These are phyloP conservation scores for Diutina pseudorugosa DNA, from an alignment of 1,139 yeast species.

Conservation along the genomic window DNA sequence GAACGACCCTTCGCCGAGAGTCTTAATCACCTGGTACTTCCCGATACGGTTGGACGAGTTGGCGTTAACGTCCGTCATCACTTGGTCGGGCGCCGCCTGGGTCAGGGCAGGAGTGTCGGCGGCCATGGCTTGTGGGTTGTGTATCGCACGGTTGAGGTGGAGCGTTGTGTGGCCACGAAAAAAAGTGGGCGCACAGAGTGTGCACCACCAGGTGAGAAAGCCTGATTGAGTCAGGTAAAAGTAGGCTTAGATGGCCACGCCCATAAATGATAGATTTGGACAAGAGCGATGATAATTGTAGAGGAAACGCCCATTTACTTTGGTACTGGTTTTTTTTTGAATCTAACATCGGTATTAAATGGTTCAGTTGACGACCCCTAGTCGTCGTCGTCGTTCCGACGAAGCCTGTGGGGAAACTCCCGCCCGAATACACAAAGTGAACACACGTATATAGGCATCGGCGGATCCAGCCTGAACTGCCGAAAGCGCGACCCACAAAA, in stretches of 20 bases:
- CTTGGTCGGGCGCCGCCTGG: neutral
- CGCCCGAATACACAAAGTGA: neutral
- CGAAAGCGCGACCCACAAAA: neutral
- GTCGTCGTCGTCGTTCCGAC: neutral
- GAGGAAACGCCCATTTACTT: no score
- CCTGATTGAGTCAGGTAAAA: neutral
- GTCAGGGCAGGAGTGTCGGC: neutral
- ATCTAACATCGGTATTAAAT: no score
- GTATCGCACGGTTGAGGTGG: neutral
- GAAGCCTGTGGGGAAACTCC: neutral
- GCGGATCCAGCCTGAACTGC: neutral
- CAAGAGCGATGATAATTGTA: no score
- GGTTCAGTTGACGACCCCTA: no score
- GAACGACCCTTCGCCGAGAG: slow-evolving; percentile 94
- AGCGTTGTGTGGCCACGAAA: neutral
- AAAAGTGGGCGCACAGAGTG: neutral
- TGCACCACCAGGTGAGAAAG: neutral
- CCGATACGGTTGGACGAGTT: slow-evolving; percentile 43
- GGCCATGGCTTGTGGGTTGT: neutral
- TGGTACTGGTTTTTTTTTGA: no score
- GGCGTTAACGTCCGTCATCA: neutral
- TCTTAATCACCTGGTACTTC: slow-evolving; percentile 85
- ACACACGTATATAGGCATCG: neutral
- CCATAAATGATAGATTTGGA: neutral
- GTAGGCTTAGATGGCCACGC: neutral